phyloP scores from a whole-genome alignment of 2,329 filamentous ascomycete genomes.

The Clarireedia paspali region DNA sequence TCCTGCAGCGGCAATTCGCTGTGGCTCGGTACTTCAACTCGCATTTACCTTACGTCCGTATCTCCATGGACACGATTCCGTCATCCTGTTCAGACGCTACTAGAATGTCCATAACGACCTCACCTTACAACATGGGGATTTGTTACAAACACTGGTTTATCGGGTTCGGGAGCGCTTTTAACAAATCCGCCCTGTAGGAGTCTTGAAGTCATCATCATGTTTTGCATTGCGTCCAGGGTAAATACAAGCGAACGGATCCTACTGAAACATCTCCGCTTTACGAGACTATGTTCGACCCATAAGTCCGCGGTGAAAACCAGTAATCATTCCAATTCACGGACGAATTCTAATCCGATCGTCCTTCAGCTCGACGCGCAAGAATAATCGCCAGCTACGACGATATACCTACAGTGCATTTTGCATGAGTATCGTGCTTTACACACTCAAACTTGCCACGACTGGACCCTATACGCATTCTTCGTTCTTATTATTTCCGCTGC shows the following conservation, averaged over 20 bases:
- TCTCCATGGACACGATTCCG: neutral
- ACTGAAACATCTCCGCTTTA: neutral
- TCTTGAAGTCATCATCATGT: neutral
- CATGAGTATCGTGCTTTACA: no score
- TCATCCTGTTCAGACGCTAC: neutral
- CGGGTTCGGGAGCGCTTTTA: neutral
- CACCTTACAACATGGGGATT: neutral
- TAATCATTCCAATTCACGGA: neutral
- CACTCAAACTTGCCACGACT: no score
- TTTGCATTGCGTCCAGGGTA: neutral
- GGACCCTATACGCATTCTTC: no score
- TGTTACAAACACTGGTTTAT: neutral
- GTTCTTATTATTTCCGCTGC: no score
- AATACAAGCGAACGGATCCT: neutral
- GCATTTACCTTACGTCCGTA: neutral
- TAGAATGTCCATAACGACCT: neutral
- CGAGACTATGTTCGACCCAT: no score
- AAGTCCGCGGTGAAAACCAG: neutral
- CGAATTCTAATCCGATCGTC: no score
- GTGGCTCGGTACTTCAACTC: neutral
- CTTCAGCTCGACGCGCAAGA: no score
- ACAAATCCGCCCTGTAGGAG: neutral
- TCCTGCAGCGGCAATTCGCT: neutral
- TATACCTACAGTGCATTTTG: no score
- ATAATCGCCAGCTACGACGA: no score